These are phyloP conservation scores for Nowakowskiella sp. DNA, from an alignment of 192 early-diverging fungal genomes.

Conservation along the genomic window DNA sequence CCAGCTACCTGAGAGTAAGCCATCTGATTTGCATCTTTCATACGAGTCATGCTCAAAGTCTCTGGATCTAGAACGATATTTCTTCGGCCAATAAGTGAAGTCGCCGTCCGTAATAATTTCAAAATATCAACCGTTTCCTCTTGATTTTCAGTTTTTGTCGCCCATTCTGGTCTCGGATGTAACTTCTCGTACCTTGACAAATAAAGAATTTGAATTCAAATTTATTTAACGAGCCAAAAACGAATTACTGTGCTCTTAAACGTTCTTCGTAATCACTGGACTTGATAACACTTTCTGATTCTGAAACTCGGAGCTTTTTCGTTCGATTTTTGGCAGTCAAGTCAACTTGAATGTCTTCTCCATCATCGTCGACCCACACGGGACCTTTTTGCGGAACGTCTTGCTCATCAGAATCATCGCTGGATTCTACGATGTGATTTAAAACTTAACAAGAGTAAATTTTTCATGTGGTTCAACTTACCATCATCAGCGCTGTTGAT, in stretches of 20 bases:
- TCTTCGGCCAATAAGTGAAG: conserved; percentile 20
- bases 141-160: conserved; percentile 22
- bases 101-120: conserved; percentile 19
- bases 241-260: conserved; percentile 69
- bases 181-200: conserved; percentile 62
- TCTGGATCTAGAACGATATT: conserved; percentile 37
- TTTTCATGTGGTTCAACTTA: conserved; percentile 1
- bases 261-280: conserved; percentile 74
- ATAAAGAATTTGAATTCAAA: background rate
- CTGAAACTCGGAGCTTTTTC: conserved; percentile 71
- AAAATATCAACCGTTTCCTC: conserved; percentile 10
- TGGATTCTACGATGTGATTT: conserved; percentile 9
- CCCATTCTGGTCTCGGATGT: conserved; percentile 82
- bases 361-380: conserved; percentile 79
- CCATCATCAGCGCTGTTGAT: conserved; percentile 2
- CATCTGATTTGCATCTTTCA: conserved; percentile 72
- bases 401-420: conserved; percentile 11
- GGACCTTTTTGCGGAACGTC: conserved; percentile 16
- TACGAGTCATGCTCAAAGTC: conserved; percentile 50
- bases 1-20: conserved; percentile 49
- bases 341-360: conserved; percentile 60
- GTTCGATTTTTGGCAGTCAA: conserved; percentile 55
- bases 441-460: background rate
- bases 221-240: background rate
- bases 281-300: conserved; percentile 68